Base-by-base conservation (phyloP, 768 basidiomycete genomes). In the Amanita phalloides region DNA sequence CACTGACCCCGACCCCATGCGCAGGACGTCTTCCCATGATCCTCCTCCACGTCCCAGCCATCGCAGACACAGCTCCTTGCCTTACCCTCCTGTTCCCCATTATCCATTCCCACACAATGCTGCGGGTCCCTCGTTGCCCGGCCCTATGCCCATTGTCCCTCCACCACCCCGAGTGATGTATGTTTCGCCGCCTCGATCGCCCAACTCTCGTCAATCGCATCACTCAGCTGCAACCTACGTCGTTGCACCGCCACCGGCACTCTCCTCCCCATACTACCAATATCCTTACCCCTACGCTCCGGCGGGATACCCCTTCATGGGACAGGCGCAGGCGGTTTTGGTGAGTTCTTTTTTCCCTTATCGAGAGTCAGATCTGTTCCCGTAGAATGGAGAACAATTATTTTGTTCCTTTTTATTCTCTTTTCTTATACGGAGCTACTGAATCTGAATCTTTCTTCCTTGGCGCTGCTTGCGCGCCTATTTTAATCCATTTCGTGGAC, bases 151-250 rank as follows among this genome's bases (percentile, higher is more conserved):
- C 39, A 23, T 41, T 39, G 35, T 23, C 2, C 23, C 47, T 8
- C 26, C 48, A 28, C 53, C 47, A n/a, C 53, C 53, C 17, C 41
- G 20, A 7, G 1, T 54, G 4, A 49, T 48, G 47, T 25, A 45
- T 25, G 25, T 52, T 35, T 52, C 51, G 14, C 51, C 51, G 2
- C n/a, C 51, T 4, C 32, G 6, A 4, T 52, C 51, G n/a, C 42
- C 28, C 8, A 25, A 45, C 33, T 51, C 50, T 51, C 45, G 53
- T n/a, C 36, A 36, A 23, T 17, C 17, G 17, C 17, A 17, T 17
- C 17, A 17, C 17, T 45, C 54, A 36, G 8, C 45, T 23, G 23
- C 54, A 21, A 45, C 54, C 9, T 55, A 55, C 28, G 30, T 53
- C n/a, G 25, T 55, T 23, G 51, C 51, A 25, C 39, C 54, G 7